These are phyloP conservation scores for Gnaphalium uliginosum DNA, from an alignment of 129 eudicot species.

Conservation along the genomic window DNA sequence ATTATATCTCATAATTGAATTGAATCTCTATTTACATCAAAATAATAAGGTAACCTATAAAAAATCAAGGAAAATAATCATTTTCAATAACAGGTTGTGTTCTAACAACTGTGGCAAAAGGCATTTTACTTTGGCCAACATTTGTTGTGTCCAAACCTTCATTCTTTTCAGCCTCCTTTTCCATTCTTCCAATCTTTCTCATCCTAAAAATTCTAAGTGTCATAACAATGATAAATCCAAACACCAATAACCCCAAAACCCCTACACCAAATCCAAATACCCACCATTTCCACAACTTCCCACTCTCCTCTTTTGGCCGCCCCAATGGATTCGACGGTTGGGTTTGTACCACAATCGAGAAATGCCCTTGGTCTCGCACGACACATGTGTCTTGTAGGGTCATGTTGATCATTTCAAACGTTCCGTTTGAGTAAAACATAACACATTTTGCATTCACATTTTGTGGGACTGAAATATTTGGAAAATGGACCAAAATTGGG, in stretches of 20 bases:
- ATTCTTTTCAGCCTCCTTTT: slow-evolving; percentile 50
- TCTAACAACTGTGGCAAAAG: slow-evolving; percentile 68
- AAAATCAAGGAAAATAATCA: slow-evolving; percentile 54
- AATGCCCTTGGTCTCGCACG: slow-evolving; percentile 59
- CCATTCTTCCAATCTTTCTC: slow-evolving; percentile 54
- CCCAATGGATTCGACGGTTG: not conserved
- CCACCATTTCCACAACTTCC: slow-evolving; percentile 53
- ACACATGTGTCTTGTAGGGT: slow-evolving; percentile 30
- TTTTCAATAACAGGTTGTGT: slow-evolving; percentile 74
- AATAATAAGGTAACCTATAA: not conserved
- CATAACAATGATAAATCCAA: slow-evolving; percentile 33
- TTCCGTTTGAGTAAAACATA: slow-evolving; percentile 45
- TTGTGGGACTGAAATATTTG: slow-evolving; percentile 7
- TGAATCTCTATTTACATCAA: slow-evolving; percentile 24
- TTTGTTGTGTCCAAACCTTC: slow-evolving; percentile 58
- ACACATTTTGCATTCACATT: slow-evolving; percentile 44
- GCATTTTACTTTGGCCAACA: slow-evolving; percentile 78
- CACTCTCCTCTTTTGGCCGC: slow-evolving; percentile 3
- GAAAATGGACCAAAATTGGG: slow-evolving; percentile 49
- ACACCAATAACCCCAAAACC: slow-evolving; percentile 35
- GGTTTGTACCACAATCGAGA: slow-evolving; percentile 41
- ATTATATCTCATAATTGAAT: slow-evolving; percentile 1
- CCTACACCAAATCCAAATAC: slow-evolving; percentile 56
- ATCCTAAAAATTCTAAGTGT: slow-evolving; percentile 22
- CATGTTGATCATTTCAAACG: slow-evolving; percentile 44